phyloP scores from a whole-genome alignment of 202 grass and related monocot genomes.

The Carex arenaria region DNA sequence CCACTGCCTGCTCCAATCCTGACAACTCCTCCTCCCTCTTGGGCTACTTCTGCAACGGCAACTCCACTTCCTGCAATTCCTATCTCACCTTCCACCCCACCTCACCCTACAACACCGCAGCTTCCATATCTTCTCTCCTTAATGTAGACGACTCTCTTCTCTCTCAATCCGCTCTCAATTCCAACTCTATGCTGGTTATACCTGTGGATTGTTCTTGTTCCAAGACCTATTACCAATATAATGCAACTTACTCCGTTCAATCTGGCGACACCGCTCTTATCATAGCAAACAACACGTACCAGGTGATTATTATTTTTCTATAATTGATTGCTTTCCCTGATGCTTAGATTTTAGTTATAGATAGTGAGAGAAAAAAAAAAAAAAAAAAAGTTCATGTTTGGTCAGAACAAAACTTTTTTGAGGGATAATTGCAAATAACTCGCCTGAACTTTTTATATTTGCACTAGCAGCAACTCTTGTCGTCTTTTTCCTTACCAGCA shows the following conservation, averaged over 20 bases:
- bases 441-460: background rate
- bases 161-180: constrained; percentile 27
- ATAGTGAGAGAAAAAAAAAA: too few species aligned
- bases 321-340: background rate
- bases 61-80: constrained; percentile 31
- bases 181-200: constrained; percentile 35
- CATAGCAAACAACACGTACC: constrained; percentile 40
- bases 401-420: background rate
- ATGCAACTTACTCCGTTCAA: constrained; percentile 33
- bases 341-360: background rate
- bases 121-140: constrained; percentile 44
- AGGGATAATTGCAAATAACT: background rate
- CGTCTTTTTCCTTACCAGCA: background rate
- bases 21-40: constrained; percentile 49
- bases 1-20: constrained; percentile 14
- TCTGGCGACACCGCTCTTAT: constrained; percentile 12
- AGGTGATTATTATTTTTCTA: background rate
- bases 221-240: constrained; percentile 42
- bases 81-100: constrained; percentile 63
- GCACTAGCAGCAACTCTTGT: background rate
- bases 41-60: constrained; percentile 51
- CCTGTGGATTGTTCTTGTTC: constrained; percentile 56
- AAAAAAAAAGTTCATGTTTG: background rate
- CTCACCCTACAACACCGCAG: constrained; percentile 1
- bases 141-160: constrained; percentile 24